phyloP scores from a whole-genome alignment of 139 green algal species.

The Chlorella sp. region DNA sequence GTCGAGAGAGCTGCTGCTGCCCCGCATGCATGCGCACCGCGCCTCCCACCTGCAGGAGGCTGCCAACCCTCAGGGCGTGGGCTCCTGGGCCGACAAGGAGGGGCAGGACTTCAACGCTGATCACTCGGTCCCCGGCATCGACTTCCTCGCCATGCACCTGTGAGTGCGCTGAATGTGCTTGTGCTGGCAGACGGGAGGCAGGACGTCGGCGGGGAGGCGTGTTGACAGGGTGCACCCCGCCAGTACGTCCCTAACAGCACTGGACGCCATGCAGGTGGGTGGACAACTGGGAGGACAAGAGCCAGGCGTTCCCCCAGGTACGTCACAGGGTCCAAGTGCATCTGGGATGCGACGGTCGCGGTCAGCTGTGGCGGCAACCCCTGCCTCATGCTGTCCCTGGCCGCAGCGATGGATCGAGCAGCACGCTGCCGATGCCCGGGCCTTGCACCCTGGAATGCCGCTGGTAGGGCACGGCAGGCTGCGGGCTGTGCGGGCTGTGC shows the following conservation, averaged over 20 bases:
- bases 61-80: slow-evolving; percentile 24
- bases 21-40: background rate
- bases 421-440: slow-evolving; percentile 29
- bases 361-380: too few species aligned
- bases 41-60: background rate
- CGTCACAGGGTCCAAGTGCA: too few species aligned
- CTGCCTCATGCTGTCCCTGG: too few species aligned
- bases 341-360: too few species aligned
- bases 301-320: slow-evolving; percentile 33
- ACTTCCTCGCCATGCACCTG: slow-evolving; percentile 41
- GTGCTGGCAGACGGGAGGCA: too few species aligned
- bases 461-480: too few species aligned
- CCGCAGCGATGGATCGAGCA: slow-evolving; percentile 34
- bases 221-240: too few species aligned
- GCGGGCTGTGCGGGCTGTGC: too few species aligned
- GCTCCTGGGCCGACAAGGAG: slow-evolving; percentile 35
- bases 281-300: slow-evolving; percentile 29
- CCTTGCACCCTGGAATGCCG: too few species aligned
- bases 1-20: background rate
- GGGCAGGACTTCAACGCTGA: slow-evolving; percentile 50
- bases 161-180: slow-evolving; percentile 32
- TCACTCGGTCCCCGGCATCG: slow-evolving; percentile 40
- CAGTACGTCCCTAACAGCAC: background rate
- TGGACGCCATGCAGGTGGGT: background rate
- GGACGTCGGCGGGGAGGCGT: too few species aligned